Evolutionary conservation across 371 early-diverging fungal species (phyloP).

Genomic region (Mucor irregularis): DNA sequence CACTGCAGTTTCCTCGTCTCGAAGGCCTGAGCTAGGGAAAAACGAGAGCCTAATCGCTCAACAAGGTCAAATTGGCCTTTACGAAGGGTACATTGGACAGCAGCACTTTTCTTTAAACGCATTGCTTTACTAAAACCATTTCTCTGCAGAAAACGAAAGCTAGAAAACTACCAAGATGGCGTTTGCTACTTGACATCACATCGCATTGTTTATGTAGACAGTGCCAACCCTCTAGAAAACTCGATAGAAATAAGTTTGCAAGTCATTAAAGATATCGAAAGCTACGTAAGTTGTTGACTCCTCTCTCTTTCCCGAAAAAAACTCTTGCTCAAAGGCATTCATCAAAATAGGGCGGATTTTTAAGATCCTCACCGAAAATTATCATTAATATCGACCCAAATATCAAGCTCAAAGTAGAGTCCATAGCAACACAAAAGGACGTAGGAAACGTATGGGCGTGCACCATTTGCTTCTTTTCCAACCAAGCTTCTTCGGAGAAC

Average conservation of each 20-base stretch:
- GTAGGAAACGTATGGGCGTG: constrained; percentile 80
- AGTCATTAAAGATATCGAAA: constrained; percentile 50
- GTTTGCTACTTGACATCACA: constrained; percentile 75
- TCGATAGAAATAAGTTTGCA: constrained; percentile 61
- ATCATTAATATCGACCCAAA: constrained; percentile 43
- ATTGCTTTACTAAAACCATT: background rate
- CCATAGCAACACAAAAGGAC: constrained; percentile 3
- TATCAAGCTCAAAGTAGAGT: background rate
- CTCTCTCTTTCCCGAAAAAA: too few species aligned
- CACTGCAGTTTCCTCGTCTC: constrained; percentile 55
- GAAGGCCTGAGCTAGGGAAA: constrained; percentile 54
- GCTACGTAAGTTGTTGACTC: constrained; percentile 49
- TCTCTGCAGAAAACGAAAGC: constrained; percentile 43
- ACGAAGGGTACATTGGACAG: constrained; percentile 71
- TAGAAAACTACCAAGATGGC: constrained; percentile 72
- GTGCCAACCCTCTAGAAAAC: constrained; percentile 50
- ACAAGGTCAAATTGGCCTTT: constrained; percentile 72
- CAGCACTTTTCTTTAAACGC: background rate
- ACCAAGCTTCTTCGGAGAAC: constrained; percentile 46
- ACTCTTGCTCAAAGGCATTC: too few species aligned
- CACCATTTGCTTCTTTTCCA: constrained; percentile 70
- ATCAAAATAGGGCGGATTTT: constrained; percentile 63
- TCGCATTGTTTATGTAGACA: constrained; percentile 79
- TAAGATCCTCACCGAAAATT: constrained; percentile 69
- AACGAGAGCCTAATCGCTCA: constrained; percentile 59